phyloP scores from a whole-genome alignment of 2,329 filamentous ascomycete species.

The Thielaviopsis ethacetica region DNA sequence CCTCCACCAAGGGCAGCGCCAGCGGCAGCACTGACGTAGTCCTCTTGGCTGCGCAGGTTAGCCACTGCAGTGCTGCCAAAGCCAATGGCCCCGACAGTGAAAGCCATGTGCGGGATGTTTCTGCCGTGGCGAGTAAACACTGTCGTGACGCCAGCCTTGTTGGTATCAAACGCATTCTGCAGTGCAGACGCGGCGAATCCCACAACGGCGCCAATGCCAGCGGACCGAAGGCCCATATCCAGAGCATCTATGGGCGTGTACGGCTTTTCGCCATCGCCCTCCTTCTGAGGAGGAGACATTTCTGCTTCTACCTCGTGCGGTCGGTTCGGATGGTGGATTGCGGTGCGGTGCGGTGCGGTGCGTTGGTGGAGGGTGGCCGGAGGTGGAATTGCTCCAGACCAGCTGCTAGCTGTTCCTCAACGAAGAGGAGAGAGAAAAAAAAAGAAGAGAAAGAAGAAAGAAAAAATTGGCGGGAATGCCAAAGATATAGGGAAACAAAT shows the following conservation, averaged over 20 bases:
- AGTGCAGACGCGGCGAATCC: slow-evolving; percentile 62
- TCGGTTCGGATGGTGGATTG: not conserved
- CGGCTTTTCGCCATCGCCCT: slow-evolving; percentile 11
- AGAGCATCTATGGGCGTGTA: slow-evolving; percentile 67
- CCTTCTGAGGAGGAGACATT: slow-evolving; percentile 8
- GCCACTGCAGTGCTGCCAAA: slow-evolving; percentile 63
- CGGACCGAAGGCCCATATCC: slow-evolving; percentile 46
- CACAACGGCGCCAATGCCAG: slow-evolving; percentile 45
- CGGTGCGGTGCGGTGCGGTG: not conserved
- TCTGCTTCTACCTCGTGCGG: not conserved
- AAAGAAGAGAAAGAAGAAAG: not conserved
- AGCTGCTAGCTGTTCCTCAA: slow-evolving; percentile 10
- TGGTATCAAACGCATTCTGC: slow-evolving; percentile 72
- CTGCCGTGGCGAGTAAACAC: slow-evolving; percentile 66
- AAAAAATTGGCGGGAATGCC: not conserved
- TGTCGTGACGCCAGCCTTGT: slow-evolving; percentile 66
- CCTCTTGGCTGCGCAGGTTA: slow-evolving; percentile 75
- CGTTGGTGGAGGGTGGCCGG: not conserved
- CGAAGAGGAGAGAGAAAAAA: slow-evolving; percentile 1
- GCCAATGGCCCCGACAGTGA: slow-evolving; percentile 51
- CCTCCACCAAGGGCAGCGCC: slow-evolving; percentile 64
- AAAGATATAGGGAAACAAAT: slow-evolving; percentile 2
- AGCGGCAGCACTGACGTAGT: slow-evolving; percentile 56
- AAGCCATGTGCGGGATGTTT: slow-evolving; percentile 37
- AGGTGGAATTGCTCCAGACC: slow-evolving; percentile 7